Base-by-base conservation (phyloP, 106 monocot genomes). In the Platanthera guangdongensis region DNA sequence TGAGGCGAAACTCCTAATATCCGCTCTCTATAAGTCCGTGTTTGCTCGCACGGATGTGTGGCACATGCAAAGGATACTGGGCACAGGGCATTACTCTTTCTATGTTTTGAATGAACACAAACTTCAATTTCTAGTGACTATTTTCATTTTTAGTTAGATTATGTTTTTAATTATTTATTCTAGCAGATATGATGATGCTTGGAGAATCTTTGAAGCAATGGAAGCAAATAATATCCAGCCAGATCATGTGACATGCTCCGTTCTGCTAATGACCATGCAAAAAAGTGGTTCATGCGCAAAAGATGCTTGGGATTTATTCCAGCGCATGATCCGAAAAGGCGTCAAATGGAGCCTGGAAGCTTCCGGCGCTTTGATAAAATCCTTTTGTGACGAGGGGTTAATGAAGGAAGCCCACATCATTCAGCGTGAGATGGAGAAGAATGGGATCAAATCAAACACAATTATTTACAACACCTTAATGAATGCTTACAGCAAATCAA, bases 381-480 rank as follows among this genome's bases (percentile, higher is more conserved):
- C 82, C 54, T 99, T 99, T 65, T 99, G 99, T 80, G 80, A 89
- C 10, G 94, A 86, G 62, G 94, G 94, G 3, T 79, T 99, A 79
- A 92, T 80, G 74, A 99, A 84, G 67, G 94, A 99, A 85, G 99
- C 99, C 48, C 90, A 94, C 55, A 78, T 94, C 76, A 86, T 99
- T 69, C 91, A 94, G 48, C 88, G 86, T 13, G 90, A 94, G 71
- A 99, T 99, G 99, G 99, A 99, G 83, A 92, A 88, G 75, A 87
- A 74, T 75, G 99, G 99, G 51, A 94, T 99, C 78, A n/a, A 78
- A 47, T 85, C 99, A 53, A 99, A 92, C 68, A 77, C 75, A 19
- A 83, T 89, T 39, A 88, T 99, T 77, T 99, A 99, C 28, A 94
- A 99, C 81, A 99, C 91, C 4, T 87, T 99, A 65, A 94, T 99